A percentile compares a stretch with the other conserved stretches of the same genome.
These are phyloP conservation scores for Trametes cinnabarina DNA, from an alignment of 768 basidiomycete genomes.

Conservation along the genomic window DNA sequence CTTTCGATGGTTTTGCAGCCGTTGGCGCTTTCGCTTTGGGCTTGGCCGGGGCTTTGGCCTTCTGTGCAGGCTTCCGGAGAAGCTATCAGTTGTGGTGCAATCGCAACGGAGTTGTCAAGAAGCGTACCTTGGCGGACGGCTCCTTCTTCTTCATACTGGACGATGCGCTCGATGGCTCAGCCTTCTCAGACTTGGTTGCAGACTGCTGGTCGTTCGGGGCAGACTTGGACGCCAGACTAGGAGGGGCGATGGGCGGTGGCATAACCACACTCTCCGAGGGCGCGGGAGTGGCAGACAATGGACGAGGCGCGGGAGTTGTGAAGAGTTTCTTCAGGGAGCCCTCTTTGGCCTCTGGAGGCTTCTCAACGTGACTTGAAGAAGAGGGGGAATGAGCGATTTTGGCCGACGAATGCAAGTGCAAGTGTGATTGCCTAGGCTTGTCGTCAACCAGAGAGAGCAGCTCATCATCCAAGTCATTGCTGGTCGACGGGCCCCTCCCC, in stretches of 20 bases:
- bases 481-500: slow-evolving; percentile 37
- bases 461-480: slow-evolving; percentile 64
- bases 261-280: slow-evolving; percentile 51
- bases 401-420: not conserved
- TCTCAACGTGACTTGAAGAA: not conserved
- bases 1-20: slow-evolving; percentile 30
- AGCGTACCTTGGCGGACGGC: slow-evolving; percentile 24
- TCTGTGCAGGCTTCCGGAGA: slow-evolving; percentile 10
- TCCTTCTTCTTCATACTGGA: slow-evolving; percentile 23
- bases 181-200: slow-evolving; percentile 15
- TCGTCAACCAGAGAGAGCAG: slow-evolving; percentile 69
- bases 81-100: not conserved
- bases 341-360: not conserved
- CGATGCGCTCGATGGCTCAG: slow-evolving; percentile 11
- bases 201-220: not conserved
- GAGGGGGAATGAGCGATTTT: not conserved
- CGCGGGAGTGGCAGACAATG: slow-evolving; percentile 13
- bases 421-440: slow-evolving; percentile 20
- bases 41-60: slow-evolving; percentile 24
- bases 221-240: not conserved
- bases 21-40: slow-evolving; percentile 23
- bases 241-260: slow-evolving; percentile 45
- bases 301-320: slow-evolving; percentile 15
- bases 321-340: not conserved
- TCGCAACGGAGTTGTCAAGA: too few species aligned